Evolutionary conservation across 495 filamentous ascomycete genomes (phyloP), one percentile per base, ranked within the genome.

Genomic region (Staphylotrichum tortipilum): DNA sequence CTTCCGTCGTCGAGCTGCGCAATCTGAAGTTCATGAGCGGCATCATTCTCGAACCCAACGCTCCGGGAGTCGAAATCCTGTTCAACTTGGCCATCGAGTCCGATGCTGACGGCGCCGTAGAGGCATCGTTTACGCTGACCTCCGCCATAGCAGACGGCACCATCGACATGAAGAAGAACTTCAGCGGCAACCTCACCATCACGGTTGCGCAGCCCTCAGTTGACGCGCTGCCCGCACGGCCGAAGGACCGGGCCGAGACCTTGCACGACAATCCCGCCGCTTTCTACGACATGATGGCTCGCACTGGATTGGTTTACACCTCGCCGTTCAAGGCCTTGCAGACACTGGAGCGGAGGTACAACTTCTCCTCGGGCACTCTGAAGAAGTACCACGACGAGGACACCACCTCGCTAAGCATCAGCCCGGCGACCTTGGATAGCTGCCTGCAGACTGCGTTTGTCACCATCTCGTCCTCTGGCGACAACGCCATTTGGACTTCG

Each of bases 1-100:
- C 65, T 8, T 66, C 69, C 0, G 2, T 70, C 2, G 41, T 74
- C n/a, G 71, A 72, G 49, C 56, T 73, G 3, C 50, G 54, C 1
- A 59, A 72, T 42, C 19, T 73, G 9, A 55, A 58, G 11, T 76
- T 82, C 18, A 44, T 57, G 0, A 70, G 61, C 34, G 76, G 78
- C 0, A 71, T 83, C 23, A 68, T 64, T 0, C 60, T 83, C 1
- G 71, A 76, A n/a, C 59, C 59, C 1, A 73, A 76, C 9, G 59
- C 70, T 3, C 26, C 56, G 1, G 75, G 71, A 0, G 58, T 72
- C 0, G 77, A 80, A 56, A 54, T 66, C 4, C 33, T 77, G 7
- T 78, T 76, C 49, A 59, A 61, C n/a, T 44, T 76, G 7, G 44
- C 41, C 1, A 46, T 68, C 14, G 42, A 52, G 4, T 42, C 47